Evolutionary conservation across 306 rosid genomes (phyloP).

Genomic region (Casuarina glauca): DNA sequence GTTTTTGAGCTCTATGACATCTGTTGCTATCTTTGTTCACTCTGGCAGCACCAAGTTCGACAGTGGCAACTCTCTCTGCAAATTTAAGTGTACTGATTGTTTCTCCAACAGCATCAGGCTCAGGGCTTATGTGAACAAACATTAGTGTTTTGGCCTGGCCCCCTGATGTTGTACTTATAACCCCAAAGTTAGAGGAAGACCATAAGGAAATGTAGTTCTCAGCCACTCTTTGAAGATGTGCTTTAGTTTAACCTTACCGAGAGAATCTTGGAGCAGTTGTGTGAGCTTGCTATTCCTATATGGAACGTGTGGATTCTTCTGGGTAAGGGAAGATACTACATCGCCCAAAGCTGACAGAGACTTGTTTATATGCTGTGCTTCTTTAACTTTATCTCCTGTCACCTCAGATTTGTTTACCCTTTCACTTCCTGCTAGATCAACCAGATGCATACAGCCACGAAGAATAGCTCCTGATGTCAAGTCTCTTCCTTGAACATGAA

Average conservation of each 20-base stretch:
- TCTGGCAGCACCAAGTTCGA: conserved; percentile 93
- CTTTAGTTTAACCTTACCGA: conserved; percentile 54
- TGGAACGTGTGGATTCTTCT: conserved; percentile 90
- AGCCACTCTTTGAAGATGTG: conserved; percentile 2
- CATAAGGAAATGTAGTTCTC: not conserved
- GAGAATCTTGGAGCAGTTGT: conserved; percentile 94
- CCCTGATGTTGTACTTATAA: conserved; percentile 45
- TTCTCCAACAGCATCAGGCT: conserved; percentile 75
- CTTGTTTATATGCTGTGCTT: conserved; percentile 92
- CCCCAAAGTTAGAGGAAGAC: conserved; percentile 19
- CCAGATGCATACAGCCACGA: conserved; percentile 96
- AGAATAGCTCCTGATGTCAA: conserved; percentile 76
- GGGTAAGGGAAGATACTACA: conserved; percentile 94
- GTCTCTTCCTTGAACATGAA: conserved; percentile 96
- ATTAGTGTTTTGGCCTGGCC: conserved; percentile 96
- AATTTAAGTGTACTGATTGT: conserved; percentile 90
- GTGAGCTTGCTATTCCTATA: conserved; percentile 97
- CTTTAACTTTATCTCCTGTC: conserved; percentile 91
- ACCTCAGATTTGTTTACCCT: conserved; percentile 97
- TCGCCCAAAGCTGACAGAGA: conserved; percentile 98
- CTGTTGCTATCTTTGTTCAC: conserved; percentile 76
- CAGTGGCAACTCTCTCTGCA: conserved; percentile 95
- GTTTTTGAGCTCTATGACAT: conserved; percentile 91
- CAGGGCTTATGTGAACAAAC: conserved; percentile 98
- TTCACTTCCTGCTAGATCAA: conserved; percentile 97